These are phyloP conservation scores for Solanum etuberosum DNA, from an alignment of 257 asterid genomes.

Conservation along the genomic window DNA sequence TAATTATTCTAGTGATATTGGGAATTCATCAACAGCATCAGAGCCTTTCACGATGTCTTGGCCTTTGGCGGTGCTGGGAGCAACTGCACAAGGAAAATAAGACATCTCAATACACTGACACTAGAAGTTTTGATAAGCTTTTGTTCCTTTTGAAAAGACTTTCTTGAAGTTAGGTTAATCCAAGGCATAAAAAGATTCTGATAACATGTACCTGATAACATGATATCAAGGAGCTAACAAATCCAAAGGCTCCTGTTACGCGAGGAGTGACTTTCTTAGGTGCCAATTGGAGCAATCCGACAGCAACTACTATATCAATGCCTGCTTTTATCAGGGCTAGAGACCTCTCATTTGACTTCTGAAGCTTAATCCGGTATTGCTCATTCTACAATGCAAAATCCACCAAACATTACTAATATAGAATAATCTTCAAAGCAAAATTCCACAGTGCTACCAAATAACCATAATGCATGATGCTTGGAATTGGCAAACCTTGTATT, in stretches of 20 bases:
- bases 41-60: neutral
- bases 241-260: conserved; percentile 88
- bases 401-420: conserved; percentile 1
- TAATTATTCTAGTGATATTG: neutral
- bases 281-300: conserved; percentile 85
- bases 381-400: conserved; percentile 42
- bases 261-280: conserved; percentile 96
- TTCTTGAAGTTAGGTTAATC: neutral
- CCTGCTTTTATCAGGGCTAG: conserved; percentile 74
- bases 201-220: conserved; percentile 75
- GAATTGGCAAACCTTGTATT: conserved; percentile 44
- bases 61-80: conserved; percentile 8
- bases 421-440: neutral
- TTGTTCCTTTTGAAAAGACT: neutral
- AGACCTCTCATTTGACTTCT: conserved; percentile 70
- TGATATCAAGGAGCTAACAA: conserved; percentile 80
- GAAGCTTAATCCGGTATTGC: conserved; percentile 44
- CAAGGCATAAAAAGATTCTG: neutral
- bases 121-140: neutral
- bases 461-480: neutral
- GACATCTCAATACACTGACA: neutral
- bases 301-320: conserved; percentile 81
- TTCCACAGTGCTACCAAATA: neutral
- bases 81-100: conserved; percentile 3
- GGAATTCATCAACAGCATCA: neutral